Conservation (phyloP, 306 rosid species). For the Purshia tridentata region DNA sequence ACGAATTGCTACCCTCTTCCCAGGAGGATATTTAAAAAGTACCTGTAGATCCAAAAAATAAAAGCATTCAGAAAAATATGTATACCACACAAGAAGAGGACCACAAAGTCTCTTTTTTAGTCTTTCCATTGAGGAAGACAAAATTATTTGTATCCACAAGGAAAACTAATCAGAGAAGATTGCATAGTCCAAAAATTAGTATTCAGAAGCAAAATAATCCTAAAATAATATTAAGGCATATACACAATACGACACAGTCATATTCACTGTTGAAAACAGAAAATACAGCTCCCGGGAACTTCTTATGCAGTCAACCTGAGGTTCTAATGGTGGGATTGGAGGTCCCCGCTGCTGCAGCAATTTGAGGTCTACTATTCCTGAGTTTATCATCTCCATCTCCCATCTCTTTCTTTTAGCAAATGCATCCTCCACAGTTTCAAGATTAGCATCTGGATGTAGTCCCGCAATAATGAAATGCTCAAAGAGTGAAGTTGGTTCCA, state of each 20-base stretch:
- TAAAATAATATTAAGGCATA: neutral
- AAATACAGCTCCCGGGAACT: neutral
- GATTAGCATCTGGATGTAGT: constrained; percentile 83
- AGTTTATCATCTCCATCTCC: constrained; percentile 54
- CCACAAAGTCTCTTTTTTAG: neutral
- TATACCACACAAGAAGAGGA: constrained; percentile 10
- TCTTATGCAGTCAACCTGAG: constrained; percentile 66
- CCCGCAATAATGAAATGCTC: constrained; percentile 92
- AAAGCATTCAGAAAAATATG: constrained; percentile 14
- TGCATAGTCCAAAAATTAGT: neutral
- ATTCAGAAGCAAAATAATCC: neutral
- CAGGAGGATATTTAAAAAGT: constrained; percentile 88
- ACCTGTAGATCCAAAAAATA: constrained; percentile 42
- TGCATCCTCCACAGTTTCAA: constrained; percentile 62
- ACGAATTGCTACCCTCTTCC: constrained; percentile 63
- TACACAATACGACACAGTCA: neutral
- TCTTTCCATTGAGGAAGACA: neutral
- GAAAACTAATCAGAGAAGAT: neutral
- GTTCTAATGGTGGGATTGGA: constrained; percentile 62
- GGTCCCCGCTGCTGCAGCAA: constrained; percentile 50
- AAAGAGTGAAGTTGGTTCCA: constrained; percentile 81
- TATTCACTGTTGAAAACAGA: neutral
- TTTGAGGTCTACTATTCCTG: constrained; percentile 44
- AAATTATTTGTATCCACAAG: neutral
- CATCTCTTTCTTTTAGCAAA: constrained; percentile 73